A percentile compares a stretch with the other conserved stretches of the same genome.
These are phyloP conservation scores for Phytophthora macrochlamydospora DNA, from an alignment of 352 stramenopile species.

Conservation along the genomic window DNA sequence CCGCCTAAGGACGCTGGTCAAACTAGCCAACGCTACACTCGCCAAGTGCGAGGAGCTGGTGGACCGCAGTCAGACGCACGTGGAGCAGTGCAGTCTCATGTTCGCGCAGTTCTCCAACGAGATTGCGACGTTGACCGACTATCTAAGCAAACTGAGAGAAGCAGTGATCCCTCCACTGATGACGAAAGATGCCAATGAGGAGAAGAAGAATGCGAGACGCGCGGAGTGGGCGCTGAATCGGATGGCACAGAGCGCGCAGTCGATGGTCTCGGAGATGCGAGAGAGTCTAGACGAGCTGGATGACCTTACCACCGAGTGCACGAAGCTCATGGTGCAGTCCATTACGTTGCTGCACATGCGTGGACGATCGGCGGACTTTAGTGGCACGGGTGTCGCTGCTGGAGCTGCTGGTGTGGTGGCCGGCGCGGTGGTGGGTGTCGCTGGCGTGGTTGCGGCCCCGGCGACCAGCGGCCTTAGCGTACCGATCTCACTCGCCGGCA, in stretches of 20 bases:
- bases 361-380: constrained; percentile 81
- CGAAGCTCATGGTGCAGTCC: constrained; percentile 86
- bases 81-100: constrained; percentile 84
- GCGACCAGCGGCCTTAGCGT: constrained; percentile 83
- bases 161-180: constrained; percentile 57
- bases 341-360: constrained; percentile 87
- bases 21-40: constrained; percentile 72
- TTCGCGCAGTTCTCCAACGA: constrained; percentile 83
- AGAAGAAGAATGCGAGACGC: constrained; percentile 70
- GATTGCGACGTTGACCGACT: constrained; percentile 76
- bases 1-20: constrained; percentile 60
- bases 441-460: constrained; percentile 75
- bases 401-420: constrained; percentile 83
- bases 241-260: constrained; percentile 73
- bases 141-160: constrained; percentile 75
- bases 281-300: constrained; percentile 82
- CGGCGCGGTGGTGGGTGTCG: constrained; percentile 76
- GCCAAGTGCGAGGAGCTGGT: constrained; percentile 71
- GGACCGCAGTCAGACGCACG: constrained; percentile 68
- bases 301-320: constrained; percentile 80
- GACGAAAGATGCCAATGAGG: constrained; percentile 70
- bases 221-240: constrained; percentile 78
- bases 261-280: constrained; percentile 72
- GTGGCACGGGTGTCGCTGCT: constrained; percentile 80
- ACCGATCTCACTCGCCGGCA: constrained; percentile 82